These are phyloP conservation scores for Cryptomeria japonica DNA, from an alignment of 75 land plant species.

Conservation along the genomic window DNA sequence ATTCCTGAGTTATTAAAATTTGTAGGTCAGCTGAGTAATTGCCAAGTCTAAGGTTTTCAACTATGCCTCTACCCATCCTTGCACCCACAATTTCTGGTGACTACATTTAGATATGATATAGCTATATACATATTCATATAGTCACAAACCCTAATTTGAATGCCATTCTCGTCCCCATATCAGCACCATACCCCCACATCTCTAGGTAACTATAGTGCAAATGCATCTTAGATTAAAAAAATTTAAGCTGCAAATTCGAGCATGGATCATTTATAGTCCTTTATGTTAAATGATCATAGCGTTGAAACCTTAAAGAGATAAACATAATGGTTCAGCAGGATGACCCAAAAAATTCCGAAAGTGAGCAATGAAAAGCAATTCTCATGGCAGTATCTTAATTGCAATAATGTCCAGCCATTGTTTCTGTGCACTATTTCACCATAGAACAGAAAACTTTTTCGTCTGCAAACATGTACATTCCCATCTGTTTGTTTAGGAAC, in stretches of 20 bases:
- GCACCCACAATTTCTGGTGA: too few relatives aligned
- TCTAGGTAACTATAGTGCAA: too few relatives aligned
- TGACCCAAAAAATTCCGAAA: background rate
- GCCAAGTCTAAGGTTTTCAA: too few relatives aligned
- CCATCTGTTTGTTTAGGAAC: background rate
- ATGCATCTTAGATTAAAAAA: background rate
- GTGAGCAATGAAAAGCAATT: background rate
- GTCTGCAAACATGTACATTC: background rate
- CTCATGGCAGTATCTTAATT: background rate
- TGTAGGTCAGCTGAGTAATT: too few relatives aligned
- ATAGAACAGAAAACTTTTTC: background rate
- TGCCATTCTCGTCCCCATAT: too few relatives aligned
- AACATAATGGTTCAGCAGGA: background rate
- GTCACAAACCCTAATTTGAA: too few relatives aligned
- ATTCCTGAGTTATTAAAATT: too few relatives aligned
- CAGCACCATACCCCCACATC: too few relatives aligned
- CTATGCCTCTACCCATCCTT: too few relatives aligned
- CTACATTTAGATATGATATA: too few relatives aligned
- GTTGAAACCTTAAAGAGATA: background rate
- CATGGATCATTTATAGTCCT: background rate
- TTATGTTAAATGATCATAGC: background rate
- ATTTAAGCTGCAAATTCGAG: background rate
- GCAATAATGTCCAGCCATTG: background rate
- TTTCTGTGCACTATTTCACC: background rate
- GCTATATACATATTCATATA: too few relatives aligned